Conservation (phyloP, 345 rosid genomes). For the Erucastrum elatum region DNA sequence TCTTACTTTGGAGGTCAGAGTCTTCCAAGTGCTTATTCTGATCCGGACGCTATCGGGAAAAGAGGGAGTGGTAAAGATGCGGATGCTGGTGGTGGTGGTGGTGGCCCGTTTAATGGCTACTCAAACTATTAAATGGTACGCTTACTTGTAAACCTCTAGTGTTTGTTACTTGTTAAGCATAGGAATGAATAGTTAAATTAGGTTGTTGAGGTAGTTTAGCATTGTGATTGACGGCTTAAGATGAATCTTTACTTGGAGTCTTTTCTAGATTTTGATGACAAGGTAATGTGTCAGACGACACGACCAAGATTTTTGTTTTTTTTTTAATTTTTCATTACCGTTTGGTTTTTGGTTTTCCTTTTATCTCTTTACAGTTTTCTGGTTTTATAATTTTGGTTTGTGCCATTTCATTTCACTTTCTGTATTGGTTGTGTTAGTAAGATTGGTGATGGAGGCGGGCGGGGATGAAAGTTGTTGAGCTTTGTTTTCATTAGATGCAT, state of each 20-base stretch:
- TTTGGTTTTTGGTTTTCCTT: conserved; percentile 8
- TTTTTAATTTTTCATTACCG: background rate
- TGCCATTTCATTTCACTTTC: background rate
- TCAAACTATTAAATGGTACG: conserved; percentile 56
- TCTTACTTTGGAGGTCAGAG: conserved; percentile 42
- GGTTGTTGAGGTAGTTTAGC: background rate
- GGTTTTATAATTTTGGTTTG: conserved; percentile 12
- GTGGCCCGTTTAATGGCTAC: conserved; percentile 45
- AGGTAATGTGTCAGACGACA: background rate
- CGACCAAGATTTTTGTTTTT: conserved; percentile 7
- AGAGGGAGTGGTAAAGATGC: conserved; percentile 38
- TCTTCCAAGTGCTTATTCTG: conserved; percentile 40
- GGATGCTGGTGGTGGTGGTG: conserved; percentile 37
- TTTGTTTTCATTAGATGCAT: background rate
- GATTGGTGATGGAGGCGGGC: background rate
- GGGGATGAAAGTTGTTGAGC: background rate
- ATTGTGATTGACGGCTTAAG: background rate
- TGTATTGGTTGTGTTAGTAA: background rate
- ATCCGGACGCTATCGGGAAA: conserved; percentile 35
- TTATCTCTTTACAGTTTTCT: background rate
- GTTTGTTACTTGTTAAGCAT: background rate
- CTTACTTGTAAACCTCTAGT: conserved; percentile 13
- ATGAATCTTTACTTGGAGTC: conserved; percentile 10
- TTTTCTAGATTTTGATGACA: background rate
- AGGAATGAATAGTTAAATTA: no score